Percentiles rank a stretch among this genome's conserved stretches.
Conservation (phyloP, 2,329 filamentous ascomycete genomes). For the Penicillium sp. region DNA sequence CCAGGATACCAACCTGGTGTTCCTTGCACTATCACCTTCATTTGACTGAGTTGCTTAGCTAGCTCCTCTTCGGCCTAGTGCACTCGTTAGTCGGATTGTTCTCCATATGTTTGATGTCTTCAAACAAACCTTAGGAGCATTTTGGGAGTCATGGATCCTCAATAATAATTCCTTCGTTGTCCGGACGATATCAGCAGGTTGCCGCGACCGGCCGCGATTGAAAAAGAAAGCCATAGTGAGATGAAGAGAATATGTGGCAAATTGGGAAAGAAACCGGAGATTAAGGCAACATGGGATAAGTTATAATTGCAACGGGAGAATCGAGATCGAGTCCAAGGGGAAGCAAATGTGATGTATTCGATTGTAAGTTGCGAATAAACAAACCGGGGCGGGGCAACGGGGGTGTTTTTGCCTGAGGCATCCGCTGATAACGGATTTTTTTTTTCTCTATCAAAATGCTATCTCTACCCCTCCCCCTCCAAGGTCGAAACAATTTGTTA, state of each 20-base stretch:
- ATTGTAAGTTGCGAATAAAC: slow-evolving; percentile 21
- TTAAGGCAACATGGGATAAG: background rate
- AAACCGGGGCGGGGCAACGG: slow-evolving; percentile 28
- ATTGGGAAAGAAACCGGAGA: slow-evolving; percentile 14
- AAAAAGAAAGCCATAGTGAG: slow-evolving; percentile 67
- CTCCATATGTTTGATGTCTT: slow-evolving; percentile 50
- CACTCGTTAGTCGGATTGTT: slow-evolving; percentile 53
- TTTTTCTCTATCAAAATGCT: slow-evolving; percentile 15
- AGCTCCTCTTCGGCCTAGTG: slow-evolving; percentile 81
- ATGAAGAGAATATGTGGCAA: slow-evolving; percentile 8
- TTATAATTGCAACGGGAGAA: background rate
- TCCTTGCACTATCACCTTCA: slow-evolving; percentile 91
- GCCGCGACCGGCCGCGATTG: slow-evolving; percentile 59
- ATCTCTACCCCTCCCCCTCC: slow-evolving; percentile 22
- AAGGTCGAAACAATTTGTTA: background rate
- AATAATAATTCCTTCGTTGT: slow-evolving; percentile 62
- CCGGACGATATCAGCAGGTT: slow-evolving; percentile 60
- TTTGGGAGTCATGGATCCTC: slow-evolving; percentile 58
- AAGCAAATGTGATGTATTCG: slow-evolving; percentile 14
- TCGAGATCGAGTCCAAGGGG: background rate
- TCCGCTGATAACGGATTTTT: slow-evolving; percentile 23
- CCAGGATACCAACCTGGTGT: slow-evolving; percentile 66
- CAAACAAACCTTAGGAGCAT: slow-evolving; percentile 53
- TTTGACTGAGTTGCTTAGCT: slow-evolving; percentile 78
- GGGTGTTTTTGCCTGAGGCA: slow-evolving; percentile 18